These are phyloP conservation scores for Bipolaris sorokiniana DNA, from an alignment of 2,329 filamentous ascomycete genomes.

Conservation along the genomic window DNA sequence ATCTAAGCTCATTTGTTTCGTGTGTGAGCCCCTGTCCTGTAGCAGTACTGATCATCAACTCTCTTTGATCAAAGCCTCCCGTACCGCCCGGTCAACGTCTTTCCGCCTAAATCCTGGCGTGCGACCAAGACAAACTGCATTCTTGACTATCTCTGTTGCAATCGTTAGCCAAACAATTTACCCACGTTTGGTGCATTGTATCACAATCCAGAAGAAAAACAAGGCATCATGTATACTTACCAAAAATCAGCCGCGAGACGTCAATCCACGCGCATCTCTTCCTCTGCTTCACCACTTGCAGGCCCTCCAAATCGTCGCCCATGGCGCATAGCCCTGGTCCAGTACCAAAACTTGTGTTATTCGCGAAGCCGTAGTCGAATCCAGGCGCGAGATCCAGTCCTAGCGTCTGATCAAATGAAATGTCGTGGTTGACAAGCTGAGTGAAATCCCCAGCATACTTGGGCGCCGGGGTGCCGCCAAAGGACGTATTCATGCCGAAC, in stretches of 20 bases:
- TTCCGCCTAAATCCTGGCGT: constrained; percentile 52
- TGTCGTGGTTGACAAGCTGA: constrained; percentile 25
- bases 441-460: constrained; percentile 16
- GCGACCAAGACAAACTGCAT: constrained; percentile 53
- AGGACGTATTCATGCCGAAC: constrained; percentile 35
- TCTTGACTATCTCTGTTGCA: constrained; percentile 43
- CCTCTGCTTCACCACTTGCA: constrained; percentile 29
- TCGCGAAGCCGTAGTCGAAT: constrained; percentile 28
- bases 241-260: constrained; percentile 52
- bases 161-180: constrained; percentile 31
- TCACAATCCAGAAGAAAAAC: not conserved
- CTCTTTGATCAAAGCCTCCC: constrained; percentile 39
- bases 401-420: constrained; percentile 40
- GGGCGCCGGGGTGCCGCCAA: constrained; percentile 7
- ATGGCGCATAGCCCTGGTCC: constrained; percentile 31
- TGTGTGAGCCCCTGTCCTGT: not conserved
- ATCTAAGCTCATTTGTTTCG: not conserved
- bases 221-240: constrained; percentile 37
- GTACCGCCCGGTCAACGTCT: constrained; percentile 53
- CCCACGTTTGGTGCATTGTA: not conserved
- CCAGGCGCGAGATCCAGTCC: constrained; percentile 44
- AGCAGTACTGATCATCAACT: not conserved
- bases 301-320: constrained; percentile 15
- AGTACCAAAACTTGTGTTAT: constrained; percentile 15
- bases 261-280: constrained; percentile 53